These are phyloP conservation scores for Acacia confusa DNA, from an alignment of 306 rosid genomes.

Conservation along the genomic window DNA sequence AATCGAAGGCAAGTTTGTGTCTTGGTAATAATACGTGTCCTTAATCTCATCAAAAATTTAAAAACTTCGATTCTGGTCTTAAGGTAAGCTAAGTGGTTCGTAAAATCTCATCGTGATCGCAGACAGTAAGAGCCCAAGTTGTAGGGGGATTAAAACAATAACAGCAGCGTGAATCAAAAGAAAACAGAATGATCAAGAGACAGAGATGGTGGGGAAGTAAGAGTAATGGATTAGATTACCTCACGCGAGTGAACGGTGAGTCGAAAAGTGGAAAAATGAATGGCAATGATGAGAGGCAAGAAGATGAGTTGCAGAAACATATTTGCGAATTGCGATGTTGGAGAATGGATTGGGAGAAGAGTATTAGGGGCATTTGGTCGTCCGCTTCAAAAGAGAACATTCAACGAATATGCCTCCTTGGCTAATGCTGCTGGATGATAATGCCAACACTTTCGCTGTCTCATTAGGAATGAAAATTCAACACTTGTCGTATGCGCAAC, in stretches of 20 bases:
- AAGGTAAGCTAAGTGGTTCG: background rate
- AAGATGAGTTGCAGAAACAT: background rate
- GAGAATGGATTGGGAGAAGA: background rate
- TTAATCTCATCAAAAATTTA: no score
- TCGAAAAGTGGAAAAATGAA: slow-evolving; percentile 21
- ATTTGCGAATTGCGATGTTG: background rate
- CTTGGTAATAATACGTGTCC: background rate
- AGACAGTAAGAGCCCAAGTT: background rate
- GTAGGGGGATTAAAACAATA: background rate
- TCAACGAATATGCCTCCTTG: slow-evolving; percentile 39
- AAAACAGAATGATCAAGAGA: background rate
- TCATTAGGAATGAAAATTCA: background rate
- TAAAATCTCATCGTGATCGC: background rate
- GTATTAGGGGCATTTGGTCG: slow-evolving; percentile 10
- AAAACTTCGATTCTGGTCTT: no score
- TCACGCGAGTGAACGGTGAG: slow-evolving; percentile 9
- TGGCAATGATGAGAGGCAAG: background rate
- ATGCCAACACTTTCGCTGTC: background rate
- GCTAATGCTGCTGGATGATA: background rate
- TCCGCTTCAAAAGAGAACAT: slow-evolving; percentile 27
- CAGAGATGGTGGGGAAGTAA: background rate
- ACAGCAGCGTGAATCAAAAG: background rate
- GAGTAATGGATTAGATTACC: slow-evolving; percentile 31
- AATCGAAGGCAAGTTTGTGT: background rate
- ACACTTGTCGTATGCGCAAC: background rate